Base-by-base conservation (phyloP, 129 eudicot genomes). In the Smallanthus sonchifolius region DNA sequence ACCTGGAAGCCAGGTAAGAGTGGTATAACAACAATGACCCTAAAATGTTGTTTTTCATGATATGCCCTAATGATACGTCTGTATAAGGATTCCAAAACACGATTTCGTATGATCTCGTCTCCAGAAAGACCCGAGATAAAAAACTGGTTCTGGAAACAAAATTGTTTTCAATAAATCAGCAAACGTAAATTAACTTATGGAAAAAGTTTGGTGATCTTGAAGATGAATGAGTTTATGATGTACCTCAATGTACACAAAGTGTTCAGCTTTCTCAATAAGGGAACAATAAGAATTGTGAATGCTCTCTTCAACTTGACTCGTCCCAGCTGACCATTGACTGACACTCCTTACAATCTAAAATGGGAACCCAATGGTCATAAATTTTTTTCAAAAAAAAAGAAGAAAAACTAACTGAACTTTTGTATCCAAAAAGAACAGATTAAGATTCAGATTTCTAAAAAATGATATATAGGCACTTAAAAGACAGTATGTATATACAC, bases 281-380 rank as follows among this genome's bases (percentile, higher is more conserved):
- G 96, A 90, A 83, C 98, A 94, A 79, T 94, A 94, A 77, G 98
- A 87, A 66, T 72, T 91, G 85, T 94, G 98, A 72, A 94, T 88
- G 76, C 98, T 94, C 72, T 90, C 93, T 82, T 94, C 98, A 72
- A 87, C 90, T 87, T 94, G 98, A 78, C 98, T 88, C 42, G 98
- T 94, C 39, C 98, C 98, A 73, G 97, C 98, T 51, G 98, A 94
- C 98, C 98, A 94, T 56, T 90, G 98, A 75, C 96, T 90, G 76
- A 90, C 98, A 75, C 98, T 94, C 79, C 98, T 84, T 54, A 94
- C 72, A 55, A 94, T 85, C 97, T 94, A 86, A 65, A 80, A 73
- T 16, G 52, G 16, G 62, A 71, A 59, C 44, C 28, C 32, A 63
- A 10, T 16, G 70, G 75, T 67, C 37, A 38, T 44, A 43, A 51